These are phyloP conservation scores for Cytospora schulzeri DNA, from an alignment of 2,329 filamentous ascomycete species.

Conservation along the genomic window DNA sequence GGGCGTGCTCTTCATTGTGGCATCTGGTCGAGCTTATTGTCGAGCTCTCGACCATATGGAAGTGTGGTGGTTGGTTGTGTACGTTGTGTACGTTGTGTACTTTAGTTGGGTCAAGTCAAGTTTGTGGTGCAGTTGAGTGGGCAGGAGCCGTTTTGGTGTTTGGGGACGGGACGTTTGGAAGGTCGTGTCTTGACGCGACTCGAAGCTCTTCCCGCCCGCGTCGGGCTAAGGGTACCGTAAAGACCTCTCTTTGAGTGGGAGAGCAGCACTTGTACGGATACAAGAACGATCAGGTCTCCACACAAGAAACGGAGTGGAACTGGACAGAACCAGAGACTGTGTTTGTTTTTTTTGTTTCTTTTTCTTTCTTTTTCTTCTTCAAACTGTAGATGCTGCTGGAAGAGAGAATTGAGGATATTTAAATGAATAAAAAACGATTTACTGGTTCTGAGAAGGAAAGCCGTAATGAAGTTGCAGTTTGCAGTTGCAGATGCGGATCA, in stretches of 20 bases:
- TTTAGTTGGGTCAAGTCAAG: neutral
- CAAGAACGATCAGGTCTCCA: neutral
- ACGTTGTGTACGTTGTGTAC: no score
- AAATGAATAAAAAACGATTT: no score
- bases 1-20: conserved; percentile 89
- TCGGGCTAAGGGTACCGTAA: neutral
- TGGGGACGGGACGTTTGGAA: neutral
- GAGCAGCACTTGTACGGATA: neutral
- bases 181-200: conserved; percentile 20
- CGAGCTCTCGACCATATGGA: conserved; percentile 14
- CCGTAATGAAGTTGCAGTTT: no score
- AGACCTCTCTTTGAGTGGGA: neutral
- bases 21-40: conserved; percentile 29
- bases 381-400: neutral
- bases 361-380: no score
- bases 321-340: neutral
- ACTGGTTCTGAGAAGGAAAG: no score
- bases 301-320: neutral
- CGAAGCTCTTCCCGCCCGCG: conserved; percentile 7
- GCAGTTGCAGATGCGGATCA: neutral
- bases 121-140: conserved; percentile 26
- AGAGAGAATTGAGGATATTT: neutral
- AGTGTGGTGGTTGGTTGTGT: conserved; percentile 1
- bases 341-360: no score
- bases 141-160: neutral